phyloP scores from a whole-genome alignment of 192 early-diverging fungal species.

The Coemansia sp. region DNA sequence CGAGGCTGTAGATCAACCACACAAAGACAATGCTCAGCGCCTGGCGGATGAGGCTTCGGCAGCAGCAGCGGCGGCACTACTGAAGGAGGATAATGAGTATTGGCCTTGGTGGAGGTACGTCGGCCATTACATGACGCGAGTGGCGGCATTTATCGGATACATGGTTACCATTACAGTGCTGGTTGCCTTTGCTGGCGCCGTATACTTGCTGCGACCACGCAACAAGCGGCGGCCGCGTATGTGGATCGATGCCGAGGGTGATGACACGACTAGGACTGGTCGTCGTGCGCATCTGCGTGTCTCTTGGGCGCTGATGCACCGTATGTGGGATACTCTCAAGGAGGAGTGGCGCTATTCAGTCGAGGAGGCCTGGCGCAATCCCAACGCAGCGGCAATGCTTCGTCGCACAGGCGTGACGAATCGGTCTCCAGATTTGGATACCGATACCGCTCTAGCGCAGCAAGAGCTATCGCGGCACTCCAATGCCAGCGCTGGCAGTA shows the following conservation, averaged over 20 bases:
- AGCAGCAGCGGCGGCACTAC: neutral
- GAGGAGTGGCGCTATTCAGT: conserved; percentile 47
- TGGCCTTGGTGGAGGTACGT: conserved; percentile 56
- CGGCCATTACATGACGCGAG: conserved; percentile 49
- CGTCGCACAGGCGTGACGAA: conserved; percentile 44
- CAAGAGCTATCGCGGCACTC: conserved; percentile 22
- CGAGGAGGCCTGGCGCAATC: conserved; percentile 56
- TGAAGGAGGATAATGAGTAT: conserved; percentile 15
- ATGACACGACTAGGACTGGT: conserved; percentile 24
- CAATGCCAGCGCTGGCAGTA: conserved; percentile 20
- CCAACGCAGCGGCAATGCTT: conserved; percentile 51
- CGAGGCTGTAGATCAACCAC: neutral
- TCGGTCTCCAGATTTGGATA: conserved; percentile 7
- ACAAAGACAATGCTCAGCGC: neutral
- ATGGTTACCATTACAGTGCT: conserved; percentile 39
- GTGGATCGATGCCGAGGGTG: conserved; percentile 52
- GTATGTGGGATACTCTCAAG: conserved; percentile 55
- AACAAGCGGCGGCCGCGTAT: conserved; percentile 53
- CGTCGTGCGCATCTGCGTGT: conserved; percentile 49
- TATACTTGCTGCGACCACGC: conserved; percentile 47
- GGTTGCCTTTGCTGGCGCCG: conserved; percentile 33
- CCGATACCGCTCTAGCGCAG: neutral
- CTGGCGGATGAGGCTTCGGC: neutral
- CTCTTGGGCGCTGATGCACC: conserved; percentile 57
- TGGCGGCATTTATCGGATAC: conserved; percentile 49